These are phyloP conservation scores for Boletus sp. DNA, from an alignment of 768 basidiomycete genomes.

Conservation along the genomic window DNA sequence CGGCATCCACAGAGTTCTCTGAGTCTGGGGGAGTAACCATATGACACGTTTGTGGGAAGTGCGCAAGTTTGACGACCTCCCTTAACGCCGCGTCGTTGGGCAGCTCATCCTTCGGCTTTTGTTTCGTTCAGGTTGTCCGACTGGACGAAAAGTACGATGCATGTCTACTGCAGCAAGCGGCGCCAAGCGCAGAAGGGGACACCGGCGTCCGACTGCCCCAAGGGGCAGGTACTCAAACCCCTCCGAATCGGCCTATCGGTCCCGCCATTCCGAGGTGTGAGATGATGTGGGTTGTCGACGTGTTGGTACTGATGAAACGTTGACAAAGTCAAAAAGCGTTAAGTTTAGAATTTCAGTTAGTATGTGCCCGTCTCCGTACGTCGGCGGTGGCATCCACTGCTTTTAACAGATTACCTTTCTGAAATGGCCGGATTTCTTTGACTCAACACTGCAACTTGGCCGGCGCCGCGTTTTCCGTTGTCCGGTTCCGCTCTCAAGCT, in stretches of 20 bases:
- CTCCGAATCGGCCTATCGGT: neutral
- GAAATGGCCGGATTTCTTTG: too few species aligned
- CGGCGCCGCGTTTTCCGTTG: too few species aligned
- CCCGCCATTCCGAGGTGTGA: neutral
- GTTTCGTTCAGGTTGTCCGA: too few species aligned
- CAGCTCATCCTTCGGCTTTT: neutral
- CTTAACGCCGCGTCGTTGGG: neutral
- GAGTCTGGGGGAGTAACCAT: neutral
- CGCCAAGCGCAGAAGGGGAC: neutral
- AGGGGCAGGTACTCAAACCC: neutral
- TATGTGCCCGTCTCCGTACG: too few species aligned
- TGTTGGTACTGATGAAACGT: neutral
- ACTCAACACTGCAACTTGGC: too few species aligned
- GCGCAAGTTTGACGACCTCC: neutral
- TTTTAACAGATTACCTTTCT: too few species aligned
- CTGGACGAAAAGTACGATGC: neutral
- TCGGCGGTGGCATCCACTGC: too few species aligned
- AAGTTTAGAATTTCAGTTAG: too few species aligned
- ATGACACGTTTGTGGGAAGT: neutral
- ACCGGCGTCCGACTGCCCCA: neutral
- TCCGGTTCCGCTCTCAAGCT: too few species aligned
- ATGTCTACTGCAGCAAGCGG: neutral
- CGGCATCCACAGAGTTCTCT: neutral
- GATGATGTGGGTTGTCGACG: neutral
- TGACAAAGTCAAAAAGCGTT: neutral